These are phyloP conservation scores for Daldinia concentrica DNA, from an alignment of 495 filamentous ascomycete species.

Conservation along the genomic window DNA sequence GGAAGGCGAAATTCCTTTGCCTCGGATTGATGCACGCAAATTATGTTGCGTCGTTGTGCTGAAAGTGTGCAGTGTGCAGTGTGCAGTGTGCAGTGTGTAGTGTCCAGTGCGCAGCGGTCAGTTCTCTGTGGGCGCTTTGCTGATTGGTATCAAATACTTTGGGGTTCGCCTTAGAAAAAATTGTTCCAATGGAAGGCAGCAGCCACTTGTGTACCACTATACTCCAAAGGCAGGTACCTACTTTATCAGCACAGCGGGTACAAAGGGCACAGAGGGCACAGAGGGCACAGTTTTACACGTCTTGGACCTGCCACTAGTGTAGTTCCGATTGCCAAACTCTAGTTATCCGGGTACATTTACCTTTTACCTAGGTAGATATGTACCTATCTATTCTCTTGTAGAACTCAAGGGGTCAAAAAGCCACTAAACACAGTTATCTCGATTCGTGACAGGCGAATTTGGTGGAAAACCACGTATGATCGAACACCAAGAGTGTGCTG, in stretches of 20 bases:
- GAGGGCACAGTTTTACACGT: not conserved
- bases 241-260: constrained; percentile 3
- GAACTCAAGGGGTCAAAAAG: too few relatives aligned
- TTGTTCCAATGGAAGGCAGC: constrained; percentile 17
- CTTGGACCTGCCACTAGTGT: not conserved
- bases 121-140: constrained; percentile 10
- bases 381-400: too few relatives aligned
- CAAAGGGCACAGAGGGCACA: not conserved
- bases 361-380: too few relatives aligned
- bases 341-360: not conserved
- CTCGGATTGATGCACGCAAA: constrained; percentile 16
- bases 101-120: not conserved
- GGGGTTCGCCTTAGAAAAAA: constrained; percentile 22
- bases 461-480: not conserved
- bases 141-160: constrained; percentile 20
- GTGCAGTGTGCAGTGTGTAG: not conserved
- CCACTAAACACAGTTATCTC: too few relatives aligned
- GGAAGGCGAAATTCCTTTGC: not conserved
- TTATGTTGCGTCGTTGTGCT: constrained; percentile 6
- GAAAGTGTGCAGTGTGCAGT: constrained; percentile 7
- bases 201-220: constrained; percentile 6
- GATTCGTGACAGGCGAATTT: not conserved
- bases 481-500: not conserved
- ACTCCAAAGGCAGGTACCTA: not conserved
- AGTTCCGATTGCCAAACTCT: constrained; percentile 4